Percentiles rank a stretch among this genome's conserved stretches.
phyloP scores from a whole-genome alignment of 257 asterid genomes.

The Nicotiana sylvestris region DNA sequence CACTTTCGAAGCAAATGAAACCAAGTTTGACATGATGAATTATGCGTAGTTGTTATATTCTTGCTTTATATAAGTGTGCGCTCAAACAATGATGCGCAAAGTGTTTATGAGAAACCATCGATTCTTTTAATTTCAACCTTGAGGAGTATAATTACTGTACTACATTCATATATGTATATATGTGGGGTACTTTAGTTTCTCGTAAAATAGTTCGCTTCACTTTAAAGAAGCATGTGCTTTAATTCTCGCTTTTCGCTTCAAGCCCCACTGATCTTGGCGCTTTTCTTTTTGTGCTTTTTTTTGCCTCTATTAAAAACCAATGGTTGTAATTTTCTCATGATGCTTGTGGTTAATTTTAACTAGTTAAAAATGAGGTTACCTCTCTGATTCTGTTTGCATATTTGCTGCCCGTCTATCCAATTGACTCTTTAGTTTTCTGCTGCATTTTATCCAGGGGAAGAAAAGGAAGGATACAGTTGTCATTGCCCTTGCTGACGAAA shows the following conservation, averaged over 20 bases:
- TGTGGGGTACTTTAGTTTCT: neutral
- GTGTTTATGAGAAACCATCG: neutral
- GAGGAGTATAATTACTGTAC: neutral
- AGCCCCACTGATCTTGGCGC: neutral
- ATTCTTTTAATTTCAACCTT: neutral
- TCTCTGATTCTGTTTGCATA: neutral
- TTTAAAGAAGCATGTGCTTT: neutral
- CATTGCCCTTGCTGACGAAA: constrained; percentile 81
- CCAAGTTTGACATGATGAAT: neutral
- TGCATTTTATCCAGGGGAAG: constrained; percentile 56
- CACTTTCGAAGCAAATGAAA: neutral
- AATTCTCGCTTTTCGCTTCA: neutral
- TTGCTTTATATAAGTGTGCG: neutral
- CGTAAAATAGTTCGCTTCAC: neutral
- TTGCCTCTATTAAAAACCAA: neutral
- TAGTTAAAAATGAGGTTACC: neutral
- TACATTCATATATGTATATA: neutral
- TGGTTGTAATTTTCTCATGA: neutral
- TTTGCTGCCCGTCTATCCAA: constrained; percentile 1
- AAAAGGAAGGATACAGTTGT: constrained; percentile 81
- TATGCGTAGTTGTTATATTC: neutral
- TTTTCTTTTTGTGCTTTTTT: neutral
- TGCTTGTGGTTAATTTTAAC: neutral
- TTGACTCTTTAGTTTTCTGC: neutral
- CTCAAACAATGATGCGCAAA: neutral